A percentile compares a stretch with the other conserved stretches of the same genome.
phyloP scores from a whole-genome alignment of 2,329 filamentous ascomycete genomes.

The Ascochyta rabiei region DNA sequence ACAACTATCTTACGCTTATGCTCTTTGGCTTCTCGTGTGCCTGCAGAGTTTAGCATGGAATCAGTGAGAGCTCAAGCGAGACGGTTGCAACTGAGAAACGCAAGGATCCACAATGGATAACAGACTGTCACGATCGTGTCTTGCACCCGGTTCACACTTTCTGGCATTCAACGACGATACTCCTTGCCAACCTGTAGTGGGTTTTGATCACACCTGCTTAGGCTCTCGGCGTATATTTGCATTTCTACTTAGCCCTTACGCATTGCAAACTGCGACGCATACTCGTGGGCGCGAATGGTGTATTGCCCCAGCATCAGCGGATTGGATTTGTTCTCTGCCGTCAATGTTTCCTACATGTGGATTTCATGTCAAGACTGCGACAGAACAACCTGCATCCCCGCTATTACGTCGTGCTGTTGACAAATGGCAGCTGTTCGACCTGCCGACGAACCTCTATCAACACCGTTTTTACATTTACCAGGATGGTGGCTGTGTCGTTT shows the following conservation, averaged over 20 bases:
- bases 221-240: not conserved
- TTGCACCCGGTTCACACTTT: not conserved
- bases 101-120: not conserved
- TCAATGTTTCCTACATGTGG: not conserved
- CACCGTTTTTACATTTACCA: not conserved
- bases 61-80: not conserved
- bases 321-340: not conserved
- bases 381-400: not conserved
- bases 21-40: not conserved
- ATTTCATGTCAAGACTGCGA: not conserved
- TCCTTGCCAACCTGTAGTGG: not conserved
- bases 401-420: not conserved
- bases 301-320: not conserved
- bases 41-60: not conserved
- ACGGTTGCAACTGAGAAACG: not conserved
- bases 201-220: not conserved
- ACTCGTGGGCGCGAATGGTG: not conserved
- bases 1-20: slow-evolving; percentile 8
- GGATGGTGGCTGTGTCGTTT: not conserved
- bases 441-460: not conserved
- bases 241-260: not conserved
- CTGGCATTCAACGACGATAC: not conserved
- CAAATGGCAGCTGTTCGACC: not conserved
- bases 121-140: not conserved
- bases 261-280: not conserved